Base-by-base conservation (phyloP, 176 grass and related monocot genomes). In the Phoenix dactylifera region DNA sequence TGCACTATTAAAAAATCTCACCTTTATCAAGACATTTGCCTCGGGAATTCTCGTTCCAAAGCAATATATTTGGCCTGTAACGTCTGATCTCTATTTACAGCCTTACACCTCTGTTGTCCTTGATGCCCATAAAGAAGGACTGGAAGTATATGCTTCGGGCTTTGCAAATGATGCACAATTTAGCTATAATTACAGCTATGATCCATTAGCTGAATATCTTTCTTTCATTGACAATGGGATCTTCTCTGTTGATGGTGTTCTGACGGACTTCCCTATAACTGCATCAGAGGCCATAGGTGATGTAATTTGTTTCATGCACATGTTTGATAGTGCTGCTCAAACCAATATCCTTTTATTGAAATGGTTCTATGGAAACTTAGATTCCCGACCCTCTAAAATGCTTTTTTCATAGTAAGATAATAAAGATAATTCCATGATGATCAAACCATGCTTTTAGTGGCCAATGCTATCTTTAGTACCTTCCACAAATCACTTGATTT, bases 101-200 rank as follows among this genome's bases (percentile, higher is more conserved):
- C 24, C 64, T 22, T 1, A 49, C 64, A 78, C 49, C 14, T 35
- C 78, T 1, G 49, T 88, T 24, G 78, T 97, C 30, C 26, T 2
- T 2, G 72, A 88, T 17, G 81, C 93, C 9, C 93, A 91, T 67
- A 76, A 73, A 22, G 81, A 72, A 29, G 67, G 87, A 24, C 29
- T 97, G 61, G 93, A 97, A 71, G 74, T 97, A 67, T 85, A 83
- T 76, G 93, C 81, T 9, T 77, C 76, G 16, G 87, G 80, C 26
- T 97, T 97, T 70, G 80, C 79, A 32, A 97, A 97, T 78, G 93
- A 97, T 80, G 83, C 80, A 24, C 2, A 52, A 65, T 70, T 97
- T 17, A 78, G 83, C 26, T 97, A 77, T 14, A 91, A 97, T 62
- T 97, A 97, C 49, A 97, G 93, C 72, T 97, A 88, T 63, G 87